These are phyloP conservation scores for Russula sp. DNA, from an alignment of 768 basidiomycete species.

Conservation along the genomic window DNA sequence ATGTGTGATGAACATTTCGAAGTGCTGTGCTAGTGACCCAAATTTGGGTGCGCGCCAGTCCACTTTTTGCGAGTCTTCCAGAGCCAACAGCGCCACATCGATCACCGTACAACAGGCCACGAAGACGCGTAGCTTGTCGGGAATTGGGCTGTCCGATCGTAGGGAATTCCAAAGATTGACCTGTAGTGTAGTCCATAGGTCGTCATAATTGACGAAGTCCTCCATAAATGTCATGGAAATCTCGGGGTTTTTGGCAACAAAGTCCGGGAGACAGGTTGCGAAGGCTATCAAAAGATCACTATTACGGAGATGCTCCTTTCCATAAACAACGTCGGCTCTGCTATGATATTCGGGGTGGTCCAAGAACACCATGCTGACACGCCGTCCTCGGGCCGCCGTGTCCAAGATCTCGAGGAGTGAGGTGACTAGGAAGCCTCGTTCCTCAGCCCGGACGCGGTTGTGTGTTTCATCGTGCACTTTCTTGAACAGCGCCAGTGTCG, in stretches of 20 bases:
- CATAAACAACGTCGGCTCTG: slow-evolving; percentile 2
- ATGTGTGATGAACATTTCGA: slow-evolving; percentile 1
- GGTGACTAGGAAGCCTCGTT: slow-evolving; percentile 3
- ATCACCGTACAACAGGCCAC: slow-evolving; percentile 2
- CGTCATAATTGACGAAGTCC: background rate
- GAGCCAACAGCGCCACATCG: background rate
- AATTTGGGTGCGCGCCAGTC: slow-evolving; percentile 14
- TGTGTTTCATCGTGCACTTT: background rate
- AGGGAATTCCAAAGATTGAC: background rate
- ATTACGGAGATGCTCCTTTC: slow-evolving; percentile 8
- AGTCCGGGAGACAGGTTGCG: slow-evolving; percentile 2
- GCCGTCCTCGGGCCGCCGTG: background rate
- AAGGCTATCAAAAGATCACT: slow-evolving; percentile 2
- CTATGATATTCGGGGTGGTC: slow-evolving; percentile 1
- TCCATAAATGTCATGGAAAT: background rate
- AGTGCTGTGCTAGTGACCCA: background rate
- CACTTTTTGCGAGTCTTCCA: slow-evolving; percentile 1
- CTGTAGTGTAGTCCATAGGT: slow-evolving; percentile 6
- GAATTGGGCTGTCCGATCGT: background rate
- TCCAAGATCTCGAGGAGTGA: slow-evolving; percentile 7
- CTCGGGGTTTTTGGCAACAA: background rate
- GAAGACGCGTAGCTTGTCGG: background rate
- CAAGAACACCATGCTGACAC: background rate
- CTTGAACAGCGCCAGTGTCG: background rate
- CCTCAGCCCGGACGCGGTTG: background rate